Evolutionary conservation across 2,329 filamentous ascomycete species (phyloP).

Genomic region (Aspergillus tanneri): DNA sequence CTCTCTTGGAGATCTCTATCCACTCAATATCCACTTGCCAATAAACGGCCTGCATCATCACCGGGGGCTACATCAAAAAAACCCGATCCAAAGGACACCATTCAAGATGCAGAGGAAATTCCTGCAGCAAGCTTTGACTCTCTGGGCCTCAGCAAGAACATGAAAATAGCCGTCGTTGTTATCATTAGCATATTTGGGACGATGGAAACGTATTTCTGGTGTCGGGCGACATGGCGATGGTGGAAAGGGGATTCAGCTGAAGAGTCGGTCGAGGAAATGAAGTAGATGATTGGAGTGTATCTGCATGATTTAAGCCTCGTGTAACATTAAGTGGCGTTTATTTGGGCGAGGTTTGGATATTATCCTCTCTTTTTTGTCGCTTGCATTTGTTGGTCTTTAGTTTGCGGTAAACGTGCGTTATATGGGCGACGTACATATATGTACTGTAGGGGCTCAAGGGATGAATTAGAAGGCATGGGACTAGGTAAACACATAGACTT

Average conservation of each 20-base stretch:
- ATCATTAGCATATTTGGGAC: slow-evolving; percentile 32
- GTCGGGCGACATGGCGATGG: slow-evolving; percentile 28
- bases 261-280: background rate
- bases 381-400: too few relatives aligned
- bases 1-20: background rate
- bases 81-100: background rate
- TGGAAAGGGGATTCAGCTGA: slow-evolving; percentile 11
- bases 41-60: background rate
- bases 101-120: background rate
- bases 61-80: background rate
- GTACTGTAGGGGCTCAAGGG: too few relatives aligned
- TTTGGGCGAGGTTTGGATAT: too few relatives aligned
- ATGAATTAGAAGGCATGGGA: too few relatives aligned
- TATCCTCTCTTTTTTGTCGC: too few relatives aligned
- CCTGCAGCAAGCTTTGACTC: slow-evolving; percentile 22
- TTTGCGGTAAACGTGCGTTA: too few relatives aligned
- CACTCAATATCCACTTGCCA: background rate
- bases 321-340: too few relatives aligned
- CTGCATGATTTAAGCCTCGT: too few relatives aligned
- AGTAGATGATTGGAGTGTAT: too few relatives aligned
- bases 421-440: too few relatives aligned
- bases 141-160: slow-evolving; percentile 30
- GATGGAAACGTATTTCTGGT: slow-evolving; percentile 37
- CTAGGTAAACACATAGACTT: too few relatives aligned
- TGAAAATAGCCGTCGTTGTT: slow-evolving; percentile 28